Conservation (phyloP, 2,329 filamentous ascomycete species). For the Scedosporium dehoogii region DNA sequence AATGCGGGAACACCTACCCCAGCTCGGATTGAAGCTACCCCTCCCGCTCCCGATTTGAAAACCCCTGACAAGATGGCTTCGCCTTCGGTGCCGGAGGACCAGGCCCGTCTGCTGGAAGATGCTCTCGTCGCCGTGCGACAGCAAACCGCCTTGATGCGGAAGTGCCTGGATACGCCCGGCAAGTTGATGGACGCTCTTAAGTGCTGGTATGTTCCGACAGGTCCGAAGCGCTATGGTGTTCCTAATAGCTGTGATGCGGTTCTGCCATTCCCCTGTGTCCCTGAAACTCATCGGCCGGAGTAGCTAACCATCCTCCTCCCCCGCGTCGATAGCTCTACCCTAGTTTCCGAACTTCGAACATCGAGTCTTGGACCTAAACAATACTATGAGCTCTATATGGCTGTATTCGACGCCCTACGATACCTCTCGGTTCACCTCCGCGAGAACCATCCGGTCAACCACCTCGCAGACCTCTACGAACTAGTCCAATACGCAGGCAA, state of each 20-base stretch:
- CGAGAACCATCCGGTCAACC: constrained; percentile 95
- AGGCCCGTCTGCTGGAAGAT: constrained; percentile 92
- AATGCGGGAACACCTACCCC: background rate
- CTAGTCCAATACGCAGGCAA: constrained; percentile 97
- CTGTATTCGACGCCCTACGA: constrained; percentile 93
- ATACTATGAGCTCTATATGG: constrained; percentile 99
- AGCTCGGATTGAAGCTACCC: constrained; percentile 2
- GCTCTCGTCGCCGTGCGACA: constrained; percentile 92
- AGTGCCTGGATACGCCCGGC: constrained; percentile 90
- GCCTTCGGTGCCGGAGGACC: constrained; percentile 63
- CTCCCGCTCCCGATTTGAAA: background rate
- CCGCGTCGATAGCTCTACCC: constrained; percentile 61
- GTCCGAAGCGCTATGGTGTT: background rate
- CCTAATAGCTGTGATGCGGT: background rate
- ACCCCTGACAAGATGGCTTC: constrained; percentile 28
- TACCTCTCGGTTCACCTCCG: constrained; percentile 93
- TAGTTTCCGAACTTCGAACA: constrained; percentile 96
- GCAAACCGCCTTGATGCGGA: constrained; percentile 94
- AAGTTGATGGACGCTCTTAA: constrained; percentile 99
- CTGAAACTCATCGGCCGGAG: background rate
- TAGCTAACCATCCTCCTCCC: background rate
- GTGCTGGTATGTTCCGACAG: constrained; percentile 72
- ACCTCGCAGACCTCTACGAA: constrained; percentile 95
- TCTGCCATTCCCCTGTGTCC: constrained; percentile 6
- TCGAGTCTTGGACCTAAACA: constrained; percentile 97